Evolutionary conservation across 345 rosid genomes (phyloP).

Genomic region (Sonneratia alba): DNA sequence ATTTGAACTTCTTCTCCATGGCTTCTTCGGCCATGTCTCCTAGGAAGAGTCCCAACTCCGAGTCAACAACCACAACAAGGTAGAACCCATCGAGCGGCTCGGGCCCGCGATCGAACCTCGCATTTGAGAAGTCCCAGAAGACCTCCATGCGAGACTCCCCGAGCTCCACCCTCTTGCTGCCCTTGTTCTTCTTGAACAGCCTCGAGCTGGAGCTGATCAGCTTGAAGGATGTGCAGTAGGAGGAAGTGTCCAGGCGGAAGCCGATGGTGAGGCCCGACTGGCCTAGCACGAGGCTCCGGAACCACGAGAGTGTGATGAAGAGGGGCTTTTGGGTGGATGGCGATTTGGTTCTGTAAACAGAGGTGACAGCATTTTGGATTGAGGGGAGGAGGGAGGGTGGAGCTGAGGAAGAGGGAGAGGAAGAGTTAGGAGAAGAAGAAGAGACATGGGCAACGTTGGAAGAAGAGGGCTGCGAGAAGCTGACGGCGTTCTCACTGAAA

Average conservation of each 20-base stretch:
- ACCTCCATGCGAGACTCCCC: constrained; percentile 43
- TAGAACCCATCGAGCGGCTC: constrained; percentile 65
- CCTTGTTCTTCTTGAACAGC: constrained; percentile 68
- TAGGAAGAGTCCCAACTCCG: constrained; percentile 49
- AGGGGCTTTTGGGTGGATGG: constrained; percentile 29
- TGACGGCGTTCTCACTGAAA: constrained; percentile 65
- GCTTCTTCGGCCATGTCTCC: constrained; percentile 53
- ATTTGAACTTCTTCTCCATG: constrained; percentile 29
- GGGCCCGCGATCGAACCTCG: constrained; percentile 48
- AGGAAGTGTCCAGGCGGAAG: constrained; percentile 31
- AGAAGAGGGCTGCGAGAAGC: constrained; percentile 22
- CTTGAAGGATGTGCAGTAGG: constrained; percentile 32
- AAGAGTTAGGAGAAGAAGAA: constrained; percentile 18
- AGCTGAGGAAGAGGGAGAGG: constrained; percentile 34
- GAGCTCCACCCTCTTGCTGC: constrained; percentile 52
- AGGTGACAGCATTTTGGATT: constrained; percentile 46
- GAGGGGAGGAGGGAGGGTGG: constrained; percentile 54
- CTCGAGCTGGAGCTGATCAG: constrained; percentile 46
- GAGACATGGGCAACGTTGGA: not conserved
- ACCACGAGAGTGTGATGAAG: constrained; percentile 40
- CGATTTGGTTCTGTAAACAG: constrained; percentile 44
- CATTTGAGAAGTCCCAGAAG: constrained; percentile 75
- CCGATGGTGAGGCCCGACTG: constrained; percentile 42
- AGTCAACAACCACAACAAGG: constrained; percentile 52
- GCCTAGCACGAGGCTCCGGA: constrained; percentile 32